These are phyloP conservation scores for Paraconiothyrium brasiliense DNA, from an alignment of 2,329 filamentous ascomycete genomes.

Conservation along the genomic window DNA sequence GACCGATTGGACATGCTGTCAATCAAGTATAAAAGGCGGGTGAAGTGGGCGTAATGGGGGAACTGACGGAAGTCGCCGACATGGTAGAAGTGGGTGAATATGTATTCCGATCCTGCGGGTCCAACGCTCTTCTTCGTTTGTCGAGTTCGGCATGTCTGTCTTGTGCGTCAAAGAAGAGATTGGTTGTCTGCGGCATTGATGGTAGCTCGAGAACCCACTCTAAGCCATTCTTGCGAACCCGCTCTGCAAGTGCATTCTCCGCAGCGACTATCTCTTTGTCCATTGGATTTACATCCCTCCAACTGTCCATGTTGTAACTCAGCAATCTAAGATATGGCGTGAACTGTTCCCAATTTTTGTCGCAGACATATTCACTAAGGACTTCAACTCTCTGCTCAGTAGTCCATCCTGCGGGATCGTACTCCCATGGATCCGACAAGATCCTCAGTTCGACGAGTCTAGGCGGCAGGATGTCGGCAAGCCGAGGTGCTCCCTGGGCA, in stretches of 20 bases:
- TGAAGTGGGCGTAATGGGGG: too few relatives aligned
- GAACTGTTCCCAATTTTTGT: not conserved
- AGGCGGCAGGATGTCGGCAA: not conserved
- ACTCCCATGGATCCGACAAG: not conserved
- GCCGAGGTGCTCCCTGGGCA: not conserved
- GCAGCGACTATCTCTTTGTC: not conserved
- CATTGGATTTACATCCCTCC: not conserved
- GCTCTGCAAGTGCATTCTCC: not conserved
- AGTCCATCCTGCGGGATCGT: not conserved
- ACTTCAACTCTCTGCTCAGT: not conserved
- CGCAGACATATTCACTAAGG: not conserved
- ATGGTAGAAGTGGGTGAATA: too few relatives aligned
- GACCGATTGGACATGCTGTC: too few relatives aligned
- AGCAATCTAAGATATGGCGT: slow-evolving; percentile 3
- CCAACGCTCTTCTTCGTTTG: too few relatives aligned
- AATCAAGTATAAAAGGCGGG: too few relatives aligned
- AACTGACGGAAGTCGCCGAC: too few relatives aligned
- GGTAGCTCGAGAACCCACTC: not conserved
- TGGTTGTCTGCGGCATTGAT: not conserved
- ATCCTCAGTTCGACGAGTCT: slow-evolving; percentile 1
- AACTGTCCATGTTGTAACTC: not conserved
- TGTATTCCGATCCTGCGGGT: too few relatives aligned
- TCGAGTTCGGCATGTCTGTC: too few relatives aligned
- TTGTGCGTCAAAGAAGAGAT: not conserved
- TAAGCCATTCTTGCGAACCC: not conserved